Percentiles rank a stretch among this genome's conserved stretches.
These are phyloP conservation scores for Paralagenidium karlingii DNA, from an alignment of 352 stramenopile species.

Conservation along the genomic window DNA sequence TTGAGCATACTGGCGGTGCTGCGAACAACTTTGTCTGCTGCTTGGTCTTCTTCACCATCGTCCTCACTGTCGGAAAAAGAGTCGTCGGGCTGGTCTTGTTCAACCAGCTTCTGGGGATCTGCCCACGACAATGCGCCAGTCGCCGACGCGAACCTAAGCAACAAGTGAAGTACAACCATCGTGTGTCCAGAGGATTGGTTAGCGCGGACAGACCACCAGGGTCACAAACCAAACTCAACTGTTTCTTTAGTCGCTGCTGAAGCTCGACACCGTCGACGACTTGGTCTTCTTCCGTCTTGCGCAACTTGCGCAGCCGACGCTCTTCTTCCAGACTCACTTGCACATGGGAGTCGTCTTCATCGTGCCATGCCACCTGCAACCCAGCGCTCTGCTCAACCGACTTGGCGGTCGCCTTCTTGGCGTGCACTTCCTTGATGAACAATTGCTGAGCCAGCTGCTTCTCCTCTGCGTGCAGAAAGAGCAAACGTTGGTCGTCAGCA, in stretches of 20 bases:
- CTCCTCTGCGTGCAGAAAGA: too few species aligned
- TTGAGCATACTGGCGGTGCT: conserved; percentile 49
- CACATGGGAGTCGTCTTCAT: conserved; percentile 76
- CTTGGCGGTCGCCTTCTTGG: conserved; percentile 2
- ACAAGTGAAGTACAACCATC: not conserved
- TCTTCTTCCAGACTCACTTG: conserved; percentile 58
- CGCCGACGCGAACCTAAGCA: conserved; percentile 20
- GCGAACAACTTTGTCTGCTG: conserved; percentile 25
- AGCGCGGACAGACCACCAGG: not conserved
- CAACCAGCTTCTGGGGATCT: conserved; percentile 53
- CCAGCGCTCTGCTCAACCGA: not conserved
- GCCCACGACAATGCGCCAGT: conserved; percentile 53
- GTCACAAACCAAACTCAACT: conserved; percentile 17
- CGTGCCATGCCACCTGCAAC: conserved; percentile 59
- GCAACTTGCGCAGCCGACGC: conserved; percentile 67
- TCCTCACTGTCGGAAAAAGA: conserved; percentile 4
- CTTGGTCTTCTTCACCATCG: conserved; percentile 38
- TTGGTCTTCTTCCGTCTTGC: conserved; percentile 59
- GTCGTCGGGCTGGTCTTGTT: conserved; percentile 22
- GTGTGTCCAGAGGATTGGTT: not conserved
- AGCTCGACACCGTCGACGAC: conserved; percentile 58
- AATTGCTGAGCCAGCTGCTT: not conserved
- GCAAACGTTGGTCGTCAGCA: too few species aligned
- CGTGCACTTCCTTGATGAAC: not conserved
- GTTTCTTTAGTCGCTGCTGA: conserved; percentile 69